Base-by-base conservation (phyloP, 1,284 basidiomycete species). In the Ustilago shanxiensis region DNA sequence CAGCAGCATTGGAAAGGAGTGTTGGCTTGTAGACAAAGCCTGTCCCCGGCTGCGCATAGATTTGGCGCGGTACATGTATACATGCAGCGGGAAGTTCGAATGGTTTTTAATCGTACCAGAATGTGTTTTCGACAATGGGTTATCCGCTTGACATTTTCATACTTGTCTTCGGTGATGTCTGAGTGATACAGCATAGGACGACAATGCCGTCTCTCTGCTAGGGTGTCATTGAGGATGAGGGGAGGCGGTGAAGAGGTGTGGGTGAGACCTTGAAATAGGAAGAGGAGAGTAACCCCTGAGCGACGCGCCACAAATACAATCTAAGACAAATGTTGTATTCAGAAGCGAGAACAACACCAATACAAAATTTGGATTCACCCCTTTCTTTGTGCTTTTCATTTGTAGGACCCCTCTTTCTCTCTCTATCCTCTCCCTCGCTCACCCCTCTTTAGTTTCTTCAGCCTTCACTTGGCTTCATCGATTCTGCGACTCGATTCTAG, bases 311-410 rank as follows among this genome's bases (percentile, higher is more conserved):
- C n/a, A 10, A 52, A 60, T 70, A 60, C 57, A 64, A 70, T 49
- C 53, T 29, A 22, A 57, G 35, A 63, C 49, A 56, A n/a, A 4
- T 6, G 2, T 56, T 64, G 57, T 51, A 70, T 56, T 70, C 20
- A 16, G 3, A 50, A 28, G 14, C 44, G 58, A 70, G 67, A 70
- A 64, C 61, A 70, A 70, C 67, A 70, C 67, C 61, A 70, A 44
- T 68, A 63, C 66, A 69, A 63, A 63, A 13, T n/a, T 26, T 24
- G 18, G 5, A 11, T 3, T 47, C 31, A 28, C 45, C 59, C 57
- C 60, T 41, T 57, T 58, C 33, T 16, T 7, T 14, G 3, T 20
- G 41, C n/a, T 44, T 60, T 47, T 55, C 44, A 13, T 20, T 37
- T 26, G 33, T 31, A 10, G 5, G 24, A 22, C 39, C 41, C 37